Evolutionary conservation across 2,329 filamentous ascomycete species (phyloP), one percentile per base, ranked within the genome.

Genomic region (Graphilbum fragrans): DNA sequence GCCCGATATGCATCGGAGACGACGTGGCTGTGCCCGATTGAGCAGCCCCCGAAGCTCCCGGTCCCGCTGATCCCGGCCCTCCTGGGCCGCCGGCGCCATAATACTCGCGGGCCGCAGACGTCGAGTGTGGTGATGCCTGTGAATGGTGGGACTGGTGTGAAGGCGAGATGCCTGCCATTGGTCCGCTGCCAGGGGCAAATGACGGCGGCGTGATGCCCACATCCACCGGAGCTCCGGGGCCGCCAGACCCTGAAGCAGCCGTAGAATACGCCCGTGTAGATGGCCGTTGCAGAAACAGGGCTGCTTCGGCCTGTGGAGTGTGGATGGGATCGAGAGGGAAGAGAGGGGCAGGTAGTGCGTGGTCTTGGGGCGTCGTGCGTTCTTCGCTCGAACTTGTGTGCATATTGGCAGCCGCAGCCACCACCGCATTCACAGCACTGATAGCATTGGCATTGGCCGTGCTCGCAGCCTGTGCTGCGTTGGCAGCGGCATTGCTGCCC

Each of bases 241-340:
- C 35, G 58, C 58, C 7, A 67, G 49, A n/a, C n/a, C n/a, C 6
- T 63, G 56, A 46, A 74, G 69, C 41, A 20, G 19, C 35, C 21
- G 5, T 36, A 36, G 12, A 37, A 27, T 8, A 27, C 25, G 41
- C 18, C 2, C 25, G 19, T 1, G 64, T 62, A 3, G 70, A 66
- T 1, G 72, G 67, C 48, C 78, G 80, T 44, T 79, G 75, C 17
- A 76, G 61, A 52, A 80, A 80, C n/a, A 80, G 55, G 1, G 68
- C 67, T 2, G 70, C 70, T 51, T 77, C 75, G 44, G 74, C 66
- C 58, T 79, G 64, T 37, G 77, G 61, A 37, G 70, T 67, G 48
- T 70, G 58, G 45, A 67, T 54, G 38, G 66, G 49, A 46, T 82
- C 66, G 31, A 49, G 41, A 46, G 70, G 51, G 54, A 77, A 69